phyloP scores from a whole-genome alignment of 2,329 filamentous ascomycete genomes.

The Ophiobolus disseminans region DNA sequence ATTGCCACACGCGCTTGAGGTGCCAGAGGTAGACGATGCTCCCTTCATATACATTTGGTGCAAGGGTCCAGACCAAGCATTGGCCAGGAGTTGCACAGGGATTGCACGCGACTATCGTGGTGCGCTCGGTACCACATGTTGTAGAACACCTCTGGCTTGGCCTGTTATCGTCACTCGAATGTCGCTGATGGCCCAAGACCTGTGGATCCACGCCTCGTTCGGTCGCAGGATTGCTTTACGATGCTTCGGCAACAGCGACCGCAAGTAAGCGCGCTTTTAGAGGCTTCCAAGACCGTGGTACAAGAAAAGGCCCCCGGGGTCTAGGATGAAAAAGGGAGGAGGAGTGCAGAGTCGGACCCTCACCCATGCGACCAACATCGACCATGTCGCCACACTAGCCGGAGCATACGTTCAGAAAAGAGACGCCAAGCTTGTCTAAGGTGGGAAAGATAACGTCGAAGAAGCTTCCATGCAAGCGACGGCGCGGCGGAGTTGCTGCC shows the following conservation, averaged over 20 bases:
- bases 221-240: slow-evolving; percentile 13
- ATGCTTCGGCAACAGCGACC: slow-evolving; percentile 8
- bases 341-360: slow-evolving; percentile 1
- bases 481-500: slow-evolving; percentile 5
- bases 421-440: slow-evolving; percentile 9
- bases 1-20: slow-evolving; percentile 15
- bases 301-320: slow-evolving; percentile 5
- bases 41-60: slow-evolving; percentile 16
- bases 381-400: slow-evolving; percentile 5
- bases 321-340: slow-evolving; percentile 14
- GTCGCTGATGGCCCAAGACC: slow-evolving; percentile 1
- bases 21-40: not conserved
- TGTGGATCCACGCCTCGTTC: not conserved
- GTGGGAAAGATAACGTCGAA: slow-evolving; percentile 9
- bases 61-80: slow-evolving; percentile 11
- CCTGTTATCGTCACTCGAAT: not conserved
- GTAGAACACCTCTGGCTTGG: not conserved
- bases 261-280: slow-evolving; percentile 11
- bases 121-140: not conserved
- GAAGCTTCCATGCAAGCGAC: slow-evolving; percentile 4
- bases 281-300: slow-evolving; percentile 13
- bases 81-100: slow-evolving; percentile 14
- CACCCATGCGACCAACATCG: not conserved
- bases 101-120: slow-evolving; percentile 1
- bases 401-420: slow-evolving; percentile 7